phyloP scores from a whole-genome alignment of 225 moss, liverwort and hornwort species.

The Pleurozium schreberi region DNA sequence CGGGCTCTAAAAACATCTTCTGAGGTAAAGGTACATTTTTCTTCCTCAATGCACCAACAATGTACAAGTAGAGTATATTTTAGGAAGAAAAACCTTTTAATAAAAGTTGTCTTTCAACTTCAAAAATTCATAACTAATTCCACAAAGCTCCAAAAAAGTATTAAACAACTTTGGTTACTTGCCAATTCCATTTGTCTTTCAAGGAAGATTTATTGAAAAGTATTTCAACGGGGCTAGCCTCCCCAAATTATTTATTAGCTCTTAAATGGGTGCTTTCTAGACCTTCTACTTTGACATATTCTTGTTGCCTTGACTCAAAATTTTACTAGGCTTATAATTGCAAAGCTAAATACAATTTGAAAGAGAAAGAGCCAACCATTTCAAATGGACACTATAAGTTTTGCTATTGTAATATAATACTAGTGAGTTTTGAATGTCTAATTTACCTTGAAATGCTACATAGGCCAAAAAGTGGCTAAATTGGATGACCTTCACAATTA shows the following conservation, averaged over 20 bases:
- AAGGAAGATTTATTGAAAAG: too few species aligned
- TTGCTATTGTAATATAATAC: not conserved
- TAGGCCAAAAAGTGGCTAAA: not conserved
- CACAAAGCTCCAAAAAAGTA: too few species aligned
- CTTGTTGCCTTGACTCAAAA: not conserved
- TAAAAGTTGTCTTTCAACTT: rapidly evolving
- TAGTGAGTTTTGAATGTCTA: too few species aligned
- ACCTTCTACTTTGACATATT: not conserved
- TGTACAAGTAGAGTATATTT: not conserved
- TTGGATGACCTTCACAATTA: not conserved
- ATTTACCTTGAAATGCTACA: not conserved
- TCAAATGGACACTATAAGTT: too few species aligned
- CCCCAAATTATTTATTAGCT: not conserved
- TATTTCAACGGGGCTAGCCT: not conserved
- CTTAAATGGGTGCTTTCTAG: rapidly evolving
- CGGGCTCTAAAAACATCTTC: rapidly evolving
- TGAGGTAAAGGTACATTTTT: not conserved
- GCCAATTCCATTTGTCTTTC: too few species aligned
- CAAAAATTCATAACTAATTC: not conserved
- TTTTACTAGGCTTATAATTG: not conserved
- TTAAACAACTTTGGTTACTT: too few species aligned
- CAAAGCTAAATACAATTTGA: not conserved
- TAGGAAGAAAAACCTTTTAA: rapidly evolving
- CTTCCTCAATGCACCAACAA: not conserved
- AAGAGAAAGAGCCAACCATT: not conserved